phyloP scores from a whole-genome alignment of 495 filamentous ascomycete genomes.

The Hyphodiscus hymeniophilus region DNA sequence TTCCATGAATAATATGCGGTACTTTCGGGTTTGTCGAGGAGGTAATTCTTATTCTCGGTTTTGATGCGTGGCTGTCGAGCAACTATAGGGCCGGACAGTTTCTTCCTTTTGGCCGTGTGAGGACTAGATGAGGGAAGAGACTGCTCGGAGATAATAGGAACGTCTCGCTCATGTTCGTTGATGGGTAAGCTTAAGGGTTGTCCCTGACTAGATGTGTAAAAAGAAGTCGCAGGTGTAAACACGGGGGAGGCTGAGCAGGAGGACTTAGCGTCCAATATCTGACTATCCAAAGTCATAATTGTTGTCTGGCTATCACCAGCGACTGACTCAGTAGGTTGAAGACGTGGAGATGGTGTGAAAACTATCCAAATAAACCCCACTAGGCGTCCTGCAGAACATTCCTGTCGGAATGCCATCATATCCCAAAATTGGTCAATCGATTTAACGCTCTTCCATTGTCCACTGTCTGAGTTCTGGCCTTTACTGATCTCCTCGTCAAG shows the following conservation, averaged over 20 bases:
- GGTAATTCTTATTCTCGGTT: conserved; percentile 33
- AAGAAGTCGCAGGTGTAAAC: conserved; percentile 13
- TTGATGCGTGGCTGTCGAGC: conserved; percentile 49
- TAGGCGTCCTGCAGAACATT: conserved; percentile 82
- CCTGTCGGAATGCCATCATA: conserved; percentile 93
- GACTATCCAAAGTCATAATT: conserved; percentile 27
- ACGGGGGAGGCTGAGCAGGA: background rate
- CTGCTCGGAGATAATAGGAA: background rate
- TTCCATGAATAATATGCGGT: conserved; percentile 66
- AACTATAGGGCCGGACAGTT: conserved; percentile 43
- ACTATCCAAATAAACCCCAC: conserved; percentile 95
- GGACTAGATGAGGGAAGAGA: background rate
- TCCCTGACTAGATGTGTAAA: conserved; percentile 11
- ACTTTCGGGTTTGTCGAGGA: conserved; percentile 30
- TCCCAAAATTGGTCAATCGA: conserved; percentile 95
- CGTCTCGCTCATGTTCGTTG: background rate
- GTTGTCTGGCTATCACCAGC: conserved; percentile 16
- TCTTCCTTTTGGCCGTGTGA: conserved; percentile 21
- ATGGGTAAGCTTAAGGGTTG: background rate
- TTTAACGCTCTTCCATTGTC: conserved; percentile 73
- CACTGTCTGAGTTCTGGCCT: conserved; percentile 35
- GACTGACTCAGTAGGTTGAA: conserved; percentile 4
- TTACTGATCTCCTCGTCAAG: conserved; percentile 70
- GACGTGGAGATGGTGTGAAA: conserved; percentile 44
- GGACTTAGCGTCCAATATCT: background rate